Evolutionary conservation across 345 rosid genomes (phyloP), one percentile per base, ranked within the genome.

Genomic region (Rhizophora apiculata): DNA sequence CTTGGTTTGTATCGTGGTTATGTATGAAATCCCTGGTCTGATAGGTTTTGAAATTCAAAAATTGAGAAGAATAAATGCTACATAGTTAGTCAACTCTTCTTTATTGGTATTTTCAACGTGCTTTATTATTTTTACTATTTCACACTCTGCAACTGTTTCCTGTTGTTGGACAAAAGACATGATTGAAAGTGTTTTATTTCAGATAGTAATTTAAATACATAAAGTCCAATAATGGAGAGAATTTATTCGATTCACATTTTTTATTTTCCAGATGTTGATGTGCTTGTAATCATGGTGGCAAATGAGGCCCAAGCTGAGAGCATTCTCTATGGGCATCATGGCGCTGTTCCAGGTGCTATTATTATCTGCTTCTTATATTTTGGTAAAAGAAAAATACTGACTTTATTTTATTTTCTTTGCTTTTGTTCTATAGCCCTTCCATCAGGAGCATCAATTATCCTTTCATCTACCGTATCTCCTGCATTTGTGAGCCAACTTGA

Each of bases 391-490:
- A 34, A 34, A 36, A 34, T 67, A 46, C 78, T 82, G 49, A 81
- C 79, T 68, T 75, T 32, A 18, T 6, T 75, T 68, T 60, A 10
- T 56, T 10, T 56, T 56, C 18, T 43, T 43, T 43, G 18, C 19
- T 51, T 60, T 55, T 68, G 67, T 73, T 67, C 72, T 78, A 32
- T 70, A 94, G 98, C 76, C 36, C 93, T 91, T 78, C 88, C 88
- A 68, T 71, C 86, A 57, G 97, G 96, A 77, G 81, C 93, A 79
- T 73, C 91, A 70, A 68, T 94, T 68, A 71, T 94, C 71, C 90
- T 94, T 74, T 84, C 96, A 67, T 94, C 98, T 72, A 94, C 98
- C 6, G 98, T 94, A 60, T 91, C 97, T 78, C 97, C 95, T 11
- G 87, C 82, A 61, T 94, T 84, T 27, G 90, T 89, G 76, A 76